These are phyloP conservation scores for Adansonia rubrostipa DNA, from an alignment of 441 rosid species.

Conservation along the genomic window DNA sequence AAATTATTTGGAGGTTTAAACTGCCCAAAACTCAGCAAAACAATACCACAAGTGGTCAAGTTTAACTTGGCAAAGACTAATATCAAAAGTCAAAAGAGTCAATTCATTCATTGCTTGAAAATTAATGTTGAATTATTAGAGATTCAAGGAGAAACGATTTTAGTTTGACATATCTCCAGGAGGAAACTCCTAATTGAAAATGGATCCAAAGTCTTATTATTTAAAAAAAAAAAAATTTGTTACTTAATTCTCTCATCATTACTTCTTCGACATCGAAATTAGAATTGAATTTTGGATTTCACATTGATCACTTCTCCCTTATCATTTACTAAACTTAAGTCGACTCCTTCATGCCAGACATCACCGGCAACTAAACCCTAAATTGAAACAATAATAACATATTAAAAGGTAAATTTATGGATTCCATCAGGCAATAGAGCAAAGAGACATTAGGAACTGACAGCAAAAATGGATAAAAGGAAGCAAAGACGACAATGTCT, in stretches of 20 bases:
- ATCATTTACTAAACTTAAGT: not conserved
- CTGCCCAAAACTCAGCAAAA: not conserved
- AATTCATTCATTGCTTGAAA: not conserved
- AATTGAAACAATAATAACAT: not conserved
- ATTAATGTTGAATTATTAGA: not conserved
- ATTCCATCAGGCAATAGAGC: not conserved
- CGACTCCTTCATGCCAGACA: not conserved
- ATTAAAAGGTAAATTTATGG: not conserved
- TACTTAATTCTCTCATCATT: not conserved
- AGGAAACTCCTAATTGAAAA: not conserved
- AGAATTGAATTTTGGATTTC: constrained; percentile 4
- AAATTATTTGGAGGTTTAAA: not conserved
- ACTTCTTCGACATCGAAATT: not conserved
- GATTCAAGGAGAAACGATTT: not conserved
- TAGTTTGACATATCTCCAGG: not conserved
- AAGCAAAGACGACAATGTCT: not conserved
- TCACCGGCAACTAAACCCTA: constrained; percentile 10
- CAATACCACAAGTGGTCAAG: not conserved
- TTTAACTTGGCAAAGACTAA: not conserved
- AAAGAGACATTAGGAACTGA: constrained; percentile 7
- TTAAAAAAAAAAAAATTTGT: not conserved
- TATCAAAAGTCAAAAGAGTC: not conserved
- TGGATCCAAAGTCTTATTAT: constrained; percentile 1
- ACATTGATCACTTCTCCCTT: not conserved
- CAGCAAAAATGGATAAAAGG: constrained; percentile 7